Evolutionary conservation across 495 filamentous ascomycete genomes (phyloP).

Genomic region (Aspergillus taichungensis): DNA sequence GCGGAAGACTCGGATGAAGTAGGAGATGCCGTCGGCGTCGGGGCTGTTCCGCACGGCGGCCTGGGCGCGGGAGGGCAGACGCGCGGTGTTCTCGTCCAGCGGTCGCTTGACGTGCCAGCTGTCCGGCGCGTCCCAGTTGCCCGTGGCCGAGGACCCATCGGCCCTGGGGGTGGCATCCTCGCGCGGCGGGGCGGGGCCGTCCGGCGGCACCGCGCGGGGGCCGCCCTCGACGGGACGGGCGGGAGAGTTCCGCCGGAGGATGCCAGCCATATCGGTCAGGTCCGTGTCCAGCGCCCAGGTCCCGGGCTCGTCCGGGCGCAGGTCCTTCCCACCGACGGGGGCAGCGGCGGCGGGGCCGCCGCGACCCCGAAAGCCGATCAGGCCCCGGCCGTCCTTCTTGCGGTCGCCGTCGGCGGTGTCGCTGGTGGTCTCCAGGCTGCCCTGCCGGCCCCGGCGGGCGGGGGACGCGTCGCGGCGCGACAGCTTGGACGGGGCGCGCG

Average conservation of each 20-base stretch:
- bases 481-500: conserved; percentile 28
- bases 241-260: conserved; percentile 54
- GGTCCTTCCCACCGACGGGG: conserved; percentile 15
- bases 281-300: conserved; percentile 76
- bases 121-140: conserved; percentile 80
- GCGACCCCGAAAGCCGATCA: conserved; percentile 29
- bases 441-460: conserved; percentile 29
- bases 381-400: conserved; percentile 34
- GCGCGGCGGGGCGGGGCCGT: conserved; percentile 39
- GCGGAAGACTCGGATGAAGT: conserved; percentile 94
- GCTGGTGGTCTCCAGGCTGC: conserved; percentile 30
- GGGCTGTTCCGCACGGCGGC: conserved; percentile 31
- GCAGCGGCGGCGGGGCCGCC: conserved; percentile 51
- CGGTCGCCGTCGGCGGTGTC: conserved; percentile 36
- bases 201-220: conserved; percentile 1
- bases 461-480: conserved; percentile 45
- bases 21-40: conserved; percentile 58
- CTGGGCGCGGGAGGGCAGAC: conserved; percentile 53
- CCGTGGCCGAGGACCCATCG: conserved; percentile 18
- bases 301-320: conserved; percentile 25
- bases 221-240: no score
- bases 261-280: conserved; percentile 74
- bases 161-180: conserved; percentile 23
- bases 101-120: conserved; percentile 80
- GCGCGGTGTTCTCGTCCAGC: conserved; percentile 52